Percentiles rank a stretch among this genome's conserved stretches.
Conservation (phyloP, 305 asterid species). For the Galium porrigens region DNA sequence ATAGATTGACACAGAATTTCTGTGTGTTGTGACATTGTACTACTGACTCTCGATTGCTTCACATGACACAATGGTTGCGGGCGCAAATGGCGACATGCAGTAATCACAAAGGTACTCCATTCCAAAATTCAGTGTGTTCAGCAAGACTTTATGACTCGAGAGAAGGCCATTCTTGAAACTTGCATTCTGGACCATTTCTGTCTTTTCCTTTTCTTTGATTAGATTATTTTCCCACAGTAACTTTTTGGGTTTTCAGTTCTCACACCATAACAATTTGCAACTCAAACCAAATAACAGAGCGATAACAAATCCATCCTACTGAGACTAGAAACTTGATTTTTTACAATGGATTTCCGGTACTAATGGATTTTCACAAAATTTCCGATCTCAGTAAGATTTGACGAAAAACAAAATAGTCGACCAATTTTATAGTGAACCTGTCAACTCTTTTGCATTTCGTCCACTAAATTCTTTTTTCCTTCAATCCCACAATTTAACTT, state of each 20-base stretch:
- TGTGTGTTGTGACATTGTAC: background rate
- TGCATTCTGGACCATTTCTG: background rate
- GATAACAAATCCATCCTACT: background rate
- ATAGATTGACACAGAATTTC: background rate
- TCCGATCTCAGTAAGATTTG: background rate
- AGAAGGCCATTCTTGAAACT: constrained; percentile 10
- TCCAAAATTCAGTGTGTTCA: background rate
- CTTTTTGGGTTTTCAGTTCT: constrained; percentile 4
- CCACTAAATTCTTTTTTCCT: too few species aligned
- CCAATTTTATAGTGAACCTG: too few species aligned
- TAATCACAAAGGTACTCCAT: background rate
- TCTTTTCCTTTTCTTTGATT: background rate
- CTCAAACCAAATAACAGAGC: background rate
- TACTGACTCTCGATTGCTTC: background rate
- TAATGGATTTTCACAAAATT: too few species aligned
- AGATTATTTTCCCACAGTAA: background rate
- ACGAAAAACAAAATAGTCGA: background rate
- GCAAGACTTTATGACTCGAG: background rate
- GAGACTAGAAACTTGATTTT: background rate
- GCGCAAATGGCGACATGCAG: constrained; percentile 7
- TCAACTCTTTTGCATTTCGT: background rate
- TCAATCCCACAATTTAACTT: background rate
- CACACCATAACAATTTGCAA: background rate
- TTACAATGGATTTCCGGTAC: too few species aligned
- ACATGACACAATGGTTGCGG: background rate